A percentile compares a stretch with the other conserved stretches of the same genome.
phyloP scores from a whole-genome alignment of 2,329 filamentous ascomycete species.

The Xylariaceae sp. region DNA sequence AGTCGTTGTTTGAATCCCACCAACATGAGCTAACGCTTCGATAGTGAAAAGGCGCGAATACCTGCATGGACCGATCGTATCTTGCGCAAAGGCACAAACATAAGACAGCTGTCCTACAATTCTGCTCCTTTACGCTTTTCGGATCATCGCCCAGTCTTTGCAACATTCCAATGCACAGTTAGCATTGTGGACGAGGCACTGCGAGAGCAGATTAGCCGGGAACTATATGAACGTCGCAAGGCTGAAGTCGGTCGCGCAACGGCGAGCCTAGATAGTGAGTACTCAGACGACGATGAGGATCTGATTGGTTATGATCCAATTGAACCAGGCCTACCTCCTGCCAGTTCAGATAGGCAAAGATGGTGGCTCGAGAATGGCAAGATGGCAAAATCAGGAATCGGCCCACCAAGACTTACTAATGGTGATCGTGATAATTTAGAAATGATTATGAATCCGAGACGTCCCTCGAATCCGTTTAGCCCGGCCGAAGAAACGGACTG shows the following conservation, averaged over 20 bases:
- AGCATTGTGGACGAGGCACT: slow-evolving; percentile 75
- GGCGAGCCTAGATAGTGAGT: slow-evolving; percentile 57
- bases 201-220: slow-evolving; percentile 72
- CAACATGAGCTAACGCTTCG: slow-evolving; percentile 35
- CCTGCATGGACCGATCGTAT: slow-evolving; percentile 98
- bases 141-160: slow-evolving; percentile 94
- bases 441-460: slow-evolving; percentile 70
- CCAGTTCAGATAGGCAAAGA: slow-evolving; percentile 69
- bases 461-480: slow-evolving; percentile 81
- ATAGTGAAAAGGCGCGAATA: slow-evolving; percentile 85
- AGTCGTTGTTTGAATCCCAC: slow-evolving; percentile 37
- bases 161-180: slow-evolving; percentile 81
- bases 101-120: slow-evolving; percentile 82
- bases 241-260: slow-evolving; percentile 66
- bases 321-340: slow-evolving; percentile 72
- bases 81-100: slow-evolving; percentile 79
- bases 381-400: slow-evolving; percentile 73
- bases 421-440: slow-evolving; percentile 48
- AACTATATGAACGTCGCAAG: slow-evolving; percentile 73
- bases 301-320: slow-evolving; percentile 80
- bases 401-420: slow-evolving; percentile 58
- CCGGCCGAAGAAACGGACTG: slow-evolving; percentile 79
- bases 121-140: slow-evolving; percentile 85
- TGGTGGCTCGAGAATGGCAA: slow-evolving; percentile 74
- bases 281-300: slow-evolving; percentile 77